Percentiles rank a stretch among this genome's conserved stretches.
These are phyloP conservation scores for Kwoniella europaea DNA, from an alignment of 768 basidiomycete genomes.

Conservation along the genomic window DNA sequence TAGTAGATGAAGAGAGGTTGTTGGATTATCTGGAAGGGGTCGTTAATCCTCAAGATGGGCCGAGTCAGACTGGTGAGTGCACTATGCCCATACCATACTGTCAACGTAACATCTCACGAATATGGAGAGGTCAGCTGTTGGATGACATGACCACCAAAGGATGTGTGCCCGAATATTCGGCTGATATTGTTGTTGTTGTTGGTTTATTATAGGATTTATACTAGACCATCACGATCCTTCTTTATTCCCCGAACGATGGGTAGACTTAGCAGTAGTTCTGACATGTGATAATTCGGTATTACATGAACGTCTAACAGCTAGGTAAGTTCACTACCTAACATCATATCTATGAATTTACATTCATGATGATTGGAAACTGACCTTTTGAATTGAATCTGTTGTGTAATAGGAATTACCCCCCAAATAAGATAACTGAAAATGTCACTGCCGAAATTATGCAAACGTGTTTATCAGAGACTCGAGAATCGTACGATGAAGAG, in stretches of 20 bases:
- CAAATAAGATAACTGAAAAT: constrained; percentile 97
- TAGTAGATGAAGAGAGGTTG: constrained; percentile 96
- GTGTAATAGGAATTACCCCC: constrained; percentile 71
- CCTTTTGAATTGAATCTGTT: not conserved
- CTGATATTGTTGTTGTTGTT: too few relatives aligned
- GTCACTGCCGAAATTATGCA: constrained; percentile 99
- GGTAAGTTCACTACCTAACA: constrained; percentile 63
- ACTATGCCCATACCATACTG: too few relatives aligned
- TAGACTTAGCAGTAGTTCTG: constrained; percentile 90
- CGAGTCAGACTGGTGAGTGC: constrained; percentile 43
- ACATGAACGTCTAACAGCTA: constrained; percentile 87
- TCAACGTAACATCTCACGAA: too few relatives aligned
- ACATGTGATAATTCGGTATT: constrained; percentile 83
- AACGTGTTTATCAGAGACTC: constrained; percentile 84
- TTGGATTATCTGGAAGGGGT: constrained; percentile 44
- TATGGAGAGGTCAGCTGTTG: too few relatives aligned
- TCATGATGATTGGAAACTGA: not conserved
- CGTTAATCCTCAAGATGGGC: constrained; percentile 37
- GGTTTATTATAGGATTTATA: constrained; percentile 49
- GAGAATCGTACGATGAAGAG: constrained; percentile 79
- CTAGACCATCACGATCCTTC: constrained; percentile 57
- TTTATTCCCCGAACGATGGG: constrained; percentile 92
- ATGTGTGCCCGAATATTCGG: too few relatives aligned
- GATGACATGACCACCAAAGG: too few relatives aligned
- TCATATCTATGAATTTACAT: not conserved